Evolutionary conservation across 805 yeast species (phyloP).

Genomic region (Ogataea ramenticola): DNA sequence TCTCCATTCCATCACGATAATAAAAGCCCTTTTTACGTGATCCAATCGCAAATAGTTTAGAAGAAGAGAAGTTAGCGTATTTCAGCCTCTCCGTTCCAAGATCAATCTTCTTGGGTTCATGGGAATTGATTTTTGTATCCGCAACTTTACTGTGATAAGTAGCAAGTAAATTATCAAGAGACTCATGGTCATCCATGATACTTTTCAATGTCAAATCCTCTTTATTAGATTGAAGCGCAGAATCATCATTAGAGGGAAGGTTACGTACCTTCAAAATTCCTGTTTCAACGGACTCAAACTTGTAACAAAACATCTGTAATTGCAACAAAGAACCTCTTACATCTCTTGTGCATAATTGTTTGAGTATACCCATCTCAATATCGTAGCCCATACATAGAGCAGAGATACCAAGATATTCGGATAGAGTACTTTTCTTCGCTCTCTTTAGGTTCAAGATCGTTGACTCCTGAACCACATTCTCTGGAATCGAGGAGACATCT

Average conservation of each 20-base stretch:
- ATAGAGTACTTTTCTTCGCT: slow-evolving; percentile 1
- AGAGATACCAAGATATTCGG: slow-evolving; percentile 20
- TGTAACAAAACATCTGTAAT: slow-evolving; percentile 21
- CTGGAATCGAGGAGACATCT: slow-evolving; percentile 20
- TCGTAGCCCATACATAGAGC: slow-evolving; percentile 19
- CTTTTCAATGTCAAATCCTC: no score
- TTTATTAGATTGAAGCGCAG: no score
- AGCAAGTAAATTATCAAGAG: background rate
- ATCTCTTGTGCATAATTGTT: slow-evolving; percentile 7
- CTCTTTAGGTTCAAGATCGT: slow-evolving; percentile 16
- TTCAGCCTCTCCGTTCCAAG: background rate
- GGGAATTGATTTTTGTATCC: background rate
- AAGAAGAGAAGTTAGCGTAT: slow-evolving; percentile 19
- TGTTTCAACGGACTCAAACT: background rate
- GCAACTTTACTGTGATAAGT: background rate
- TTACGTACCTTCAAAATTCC: background rate
- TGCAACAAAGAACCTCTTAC: slow-evolving; percentile 22
- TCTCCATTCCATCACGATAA: slow-evolving; percentile 16
- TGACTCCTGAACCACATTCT: slow-evolving; percentile 22
- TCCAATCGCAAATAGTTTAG: slow-evolving; percentile 17
- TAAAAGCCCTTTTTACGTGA: slow-evolving; percentile 13
- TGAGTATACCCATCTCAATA: slow-evolving; percentile 14
- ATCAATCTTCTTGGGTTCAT: background rate
- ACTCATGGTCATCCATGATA: background rate
- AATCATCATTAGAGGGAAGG: no score